phyloP scores from a whole-genome alignment of 306 rosid genomes.

The Cucurbita ficifolia region DNA sequence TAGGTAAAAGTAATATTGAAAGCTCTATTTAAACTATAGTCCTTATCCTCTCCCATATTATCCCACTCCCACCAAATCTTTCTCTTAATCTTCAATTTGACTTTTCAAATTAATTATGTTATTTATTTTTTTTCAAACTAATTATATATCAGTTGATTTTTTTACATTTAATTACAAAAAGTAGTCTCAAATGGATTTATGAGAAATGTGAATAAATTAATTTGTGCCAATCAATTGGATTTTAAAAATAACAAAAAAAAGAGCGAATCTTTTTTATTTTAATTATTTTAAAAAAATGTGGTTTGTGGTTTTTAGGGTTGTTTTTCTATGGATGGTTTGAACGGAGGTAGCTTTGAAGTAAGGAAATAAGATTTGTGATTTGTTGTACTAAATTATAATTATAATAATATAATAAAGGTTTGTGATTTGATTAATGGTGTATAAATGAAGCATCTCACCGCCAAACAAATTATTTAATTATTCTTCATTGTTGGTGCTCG shows the following conservation, averaged over 20 bases:
- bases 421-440: constrained; percentile 3
- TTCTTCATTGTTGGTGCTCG: not conserved
- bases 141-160: no score
- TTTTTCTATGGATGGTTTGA: not conserved
- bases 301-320: not conserved
- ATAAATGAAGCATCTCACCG: not conserved
- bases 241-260: no score
- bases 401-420: constrained; percentile 5
- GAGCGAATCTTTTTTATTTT: no score
- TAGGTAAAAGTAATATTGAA: constrained; percentile 23
- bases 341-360: constrained; percentile 23
- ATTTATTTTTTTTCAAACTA: no score
- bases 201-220: no score
- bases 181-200: no score
- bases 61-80: constrained; percentile 24
- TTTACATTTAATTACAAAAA: no score
- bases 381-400: not conserved
- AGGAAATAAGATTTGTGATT: constrained; percentile 18
- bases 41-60: not conserved
- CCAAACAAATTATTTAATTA: not conserved
- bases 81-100: not conserved
- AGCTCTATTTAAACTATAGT: constrained; percentile 38
- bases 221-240: not conserved
- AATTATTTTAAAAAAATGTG: not conserved
- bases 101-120: not conserved